phyloP scores from a whole-genome alignment of 169 alveolate genomes.

The Plasmodium falciparum region DNA sequence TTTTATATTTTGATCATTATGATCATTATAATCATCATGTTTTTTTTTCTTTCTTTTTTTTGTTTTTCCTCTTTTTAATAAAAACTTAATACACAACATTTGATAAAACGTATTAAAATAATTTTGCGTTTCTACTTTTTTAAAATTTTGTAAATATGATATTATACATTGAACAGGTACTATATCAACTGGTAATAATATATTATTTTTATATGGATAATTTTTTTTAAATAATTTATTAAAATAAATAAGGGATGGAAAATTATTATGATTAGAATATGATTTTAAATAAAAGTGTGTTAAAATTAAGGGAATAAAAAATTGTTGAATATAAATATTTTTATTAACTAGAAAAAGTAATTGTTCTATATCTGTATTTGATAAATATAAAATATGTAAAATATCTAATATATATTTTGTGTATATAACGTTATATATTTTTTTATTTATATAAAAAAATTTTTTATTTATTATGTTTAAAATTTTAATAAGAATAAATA shows the following conservation, averaged over 20 bases:
- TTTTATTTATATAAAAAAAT: slow-evolving; percentile 3
- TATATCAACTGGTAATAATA: slow-evolving; percentile 24
- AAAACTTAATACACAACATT: slow-evolving; percentile 51
- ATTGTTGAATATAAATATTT: slow-evolving; percentile 16
- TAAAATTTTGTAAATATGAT: slow-evolving; percentile 22
- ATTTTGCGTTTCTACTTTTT: slow-evolving; percentile 22
- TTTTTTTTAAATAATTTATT: slow-evolving; percentile 41
- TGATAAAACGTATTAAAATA: slow-evolving; percentile 47
- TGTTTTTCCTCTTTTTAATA: slow-evolving; percentile 30
- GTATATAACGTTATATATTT: not conserved
- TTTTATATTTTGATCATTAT: not conserved
- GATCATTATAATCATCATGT: no score
- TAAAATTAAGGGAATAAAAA: slow-evolving; percentile 39
- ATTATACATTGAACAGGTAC: not conserved
- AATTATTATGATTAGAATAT: not conserved
- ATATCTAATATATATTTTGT: not conserved
- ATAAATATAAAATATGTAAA: slow-evolving; percentile 14
- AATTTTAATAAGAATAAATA: slow-evolving; percentile 32
- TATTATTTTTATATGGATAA: slow-evolving; percentile 1
- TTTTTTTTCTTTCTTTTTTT: no score
- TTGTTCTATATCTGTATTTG: slow-evolving; percentile 66
- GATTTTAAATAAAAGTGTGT: slow-evolving; percentile 38
- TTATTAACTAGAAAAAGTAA: slow-evolving; percentile 37
- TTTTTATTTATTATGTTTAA: slow-evolving; percentile 22
- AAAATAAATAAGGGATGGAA: slow-evolving; percentile 9